Evolutionary conservation across 1,139 yeast species (phyloP), one percentile per base, ranked within the genome.

Genomic region (Geotrichum cucujoidarum): DNA sequence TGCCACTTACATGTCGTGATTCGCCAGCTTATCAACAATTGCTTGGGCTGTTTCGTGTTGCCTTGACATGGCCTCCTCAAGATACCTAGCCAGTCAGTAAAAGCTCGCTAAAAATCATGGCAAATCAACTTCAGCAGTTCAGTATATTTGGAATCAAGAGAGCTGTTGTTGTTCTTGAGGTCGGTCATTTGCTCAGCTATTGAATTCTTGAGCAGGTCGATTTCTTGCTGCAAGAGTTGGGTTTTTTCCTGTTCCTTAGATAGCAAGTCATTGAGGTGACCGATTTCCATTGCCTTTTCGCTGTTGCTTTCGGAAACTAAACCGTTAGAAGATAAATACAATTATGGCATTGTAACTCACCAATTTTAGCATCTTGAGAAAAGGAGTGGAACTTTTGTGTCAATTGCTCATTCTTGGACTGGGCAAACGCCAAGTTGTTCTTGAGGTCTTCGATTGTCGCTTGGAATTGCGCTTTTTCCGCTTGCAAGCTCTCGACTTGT

Each of bases 81-180:
- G 29, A 5, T 4, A 5, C 18, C 44, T 41, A 32, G 7, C 2
- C 7, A 4, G 37, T 41, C 33, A 41, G 44, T 14, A 16, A 13
- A 10, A 18, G 11, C 25, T 7, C 21, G 14, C 21, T 22, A n/a
- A 8, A 32, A 14, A 21, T 24, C 13, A 11, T 33, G 5, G 13
- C 16, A n/a, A n/a, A n/a, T n/a, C n/a, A 37, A 45, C 49, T 41
- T 41, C 31, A 40, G 36, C n/a, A 46, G 11, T 2, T n/a, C n/a
- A 11, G 8, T 6, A 4, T 36, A 8, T 31, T 36, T 36, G 7
- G 29, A 20, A 11, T 42, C 39, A 10, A 40, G n/a, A 21, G 31
- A 42, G 13, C 16, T 22, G 2, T 43, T 16, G 7, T 18, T n/a
- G 27, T 30, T 33, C 11, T 36, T 20, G 10, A 46, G 25, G 7